Base-by-base conservation (phyloP, 2,329 filamentous ascomycete genomes). In the Fusarium luffae region DNA sequence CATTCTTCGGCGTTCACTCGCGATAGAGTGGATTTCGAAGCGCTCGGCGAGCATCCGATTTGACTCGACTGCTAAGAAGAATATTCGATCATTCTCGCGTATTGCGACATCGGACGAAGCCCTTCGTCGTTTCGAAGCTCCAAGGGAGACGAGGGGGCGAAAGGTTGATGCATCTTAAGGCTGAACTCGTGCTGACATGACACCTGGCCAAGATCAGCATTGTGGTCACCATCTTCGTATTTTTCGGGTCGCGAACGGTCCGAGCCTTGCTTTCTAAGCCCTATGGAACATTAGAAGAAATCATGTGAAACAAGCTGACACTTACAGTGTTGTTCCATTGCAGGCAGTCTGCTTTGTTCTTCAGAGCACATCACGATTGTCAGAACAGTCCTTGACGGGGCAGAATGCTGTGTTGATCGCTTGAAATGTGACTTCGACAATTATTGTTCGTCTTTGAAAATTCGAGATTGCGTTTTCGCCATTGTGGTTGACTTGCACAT, bases 361-460 rank as follows among this genome's bases (percentile, higher is more conserved):
- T 37, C 34, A 12, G 34, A 37, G 34, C 18, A n/a, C 34, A 12
- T 37, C 1, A 2, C 34, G 2, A n/a, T 0, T n/a, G 5, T 37
- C 34, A 12, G 18, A 37, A 37, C 34, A 37, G 10, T 12, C 10
- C 34, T 37, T 6, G 34, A n/a, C 5, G 10, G 4, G 34, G 18
- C 34, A 4, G 10, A 1, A n/a, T 37, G 18, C 1, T 12, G 18
- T 37, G 5, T 37, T 37, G 18, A 3, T 7, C 4, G 18, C 5
- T 37, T n/a, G 18, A 2, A n/a, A 1, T 1, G 5, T 0, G 5
- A n/a, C 2, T n/a, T 2, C 10, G 11, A 37, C 3, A 12, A n/a
- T 7, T 5, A 37, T n/a, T 7, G 2, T 5, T 12, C n/a, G 9
- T 37, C 9, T 4, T 37, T n/a, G 18, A 18, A n/a, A 37, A 37